Evolutionary conservation across 2,329 filamentous ascomycete genomes (phyloP), one percentile per base, ranked within the genome.

Genomic region (Alternaria sp.): DNA sequence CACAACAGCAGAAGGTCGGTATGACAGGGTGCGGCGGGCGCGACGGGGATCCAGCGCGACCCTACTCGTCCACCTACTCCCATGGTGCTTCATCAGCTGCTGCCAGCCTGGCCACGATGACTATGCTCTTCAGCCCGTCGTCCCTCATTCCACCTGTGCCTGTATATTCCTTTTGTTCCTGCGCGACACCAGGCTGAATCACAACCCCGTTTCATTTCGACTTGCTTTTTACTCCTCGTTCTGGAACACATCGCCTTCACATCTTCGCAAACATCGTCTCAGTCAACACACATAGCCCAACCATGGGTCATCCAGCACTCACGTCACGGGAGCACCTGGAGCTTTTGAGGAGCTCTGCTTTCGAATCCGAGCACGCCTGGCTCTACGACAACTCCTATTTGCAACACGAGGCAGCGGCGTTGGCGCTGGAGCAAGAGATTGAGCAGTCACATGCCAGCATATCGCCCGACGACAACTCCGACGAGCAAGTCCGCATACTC

Each of bases 341-440:
- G 62, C 62, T 77, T 46, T 54, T 78, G 45, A 69, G 76, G 55
- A 78, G 76, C 62, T 78, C 75, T 5, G 76, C 76, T 52, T 78
- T 78, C 54, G 76, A 78, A 59, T 72, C 68, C 12, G 76, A 78
- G 57, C 76, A 78, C 58, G 75, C 76, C 54, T 76, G 75, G 71
- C 70, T 77, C 59, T 78, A 77, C 68, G 76, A 78, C 65, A 69
- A 68, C 20, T 77, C 74, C 8, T 78, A 76, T 51, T 66, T 69
- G 59, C 74, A 78, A 61, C 76, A 78, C 36, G 74, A 75, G 51
- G 71, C 72, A 40, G 75, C 76, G 52, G 76, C 74, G 30, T 54
- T 72, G 57, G 75, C 73, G 28, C 64, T 78, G 40, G 75, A 77
- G 59, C 70, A 71, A 57, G 68, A 74, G 52, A 76, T 78, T 32